Percentiles rank a stretch among this genome's conserved stretches.
Conservation (phyloP, 2,329 filamentous ascomycete genomes). For the Thermoascus crustaceus region DNA sequence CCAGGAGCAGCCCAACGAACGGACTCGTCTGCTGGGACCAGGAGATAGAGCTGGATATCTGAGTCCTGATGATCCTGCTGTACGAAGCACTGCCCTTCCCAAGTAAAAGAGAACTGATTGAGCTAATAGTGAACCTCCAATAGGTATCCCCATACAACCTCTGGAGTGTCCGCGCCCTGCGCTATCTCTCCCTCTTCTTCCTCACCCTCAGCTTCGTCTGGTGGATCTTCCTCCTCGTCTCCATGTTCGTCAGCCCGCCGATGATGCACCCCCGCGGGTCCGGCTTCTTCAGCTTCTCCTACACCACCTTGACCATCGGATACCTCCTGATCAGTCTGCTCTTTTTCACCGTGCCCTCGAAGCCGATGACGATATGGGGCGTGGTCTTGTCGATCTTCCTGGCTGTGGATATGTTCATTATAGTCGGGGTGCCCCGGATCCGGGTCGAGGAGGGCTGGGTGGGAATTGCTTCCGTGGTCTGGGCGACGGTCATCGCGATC, state of each 20-base stretch:
- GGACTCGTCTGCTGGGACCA: constrained; percentile 62
- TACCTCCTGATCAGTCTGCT: constrained; percentile 69
- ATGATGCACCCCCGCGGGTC: constrained; percentile 78
- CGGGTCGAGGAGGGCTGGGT: constrained; percentile 84
- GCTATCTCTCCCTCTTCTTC: constrained; percentile 70
- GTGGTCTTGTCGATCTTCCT: constrained; percentile 59
- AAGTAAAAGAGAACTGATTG: constrained; percentile 1
- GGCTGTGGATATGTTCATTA: constrained; percentile 67
- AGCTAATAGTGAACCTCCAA: background rate
- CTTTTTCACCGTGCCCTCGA: constrained; percentile 82
- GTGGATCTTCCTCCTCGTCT: constrained; percentile 86
- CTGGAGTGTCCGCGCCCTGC: constrained; percentile 75
- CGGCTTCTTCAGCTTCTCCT: constrained; percentile 85
- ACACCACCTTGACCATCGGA: constrained; percentile 66
- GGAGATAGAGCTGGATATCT: constrained; percentile 56
- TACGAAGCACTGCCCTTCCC: constrained; percentile 29
- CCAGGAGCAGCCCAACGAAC: constrained; percentile 45
- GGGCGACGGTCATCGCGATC: constrained; percentile 68
- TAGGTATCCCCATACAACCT: constrained; percentile 84
- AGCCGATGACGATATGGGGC: constrained; percentile 65
- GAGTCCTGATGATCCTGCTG: constrained; percentile 72
- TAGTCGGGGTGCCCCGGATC: constrained; percentile 64
- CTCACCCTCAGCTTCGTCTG: constrained; percentile 71
- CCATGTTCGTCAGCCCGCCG: constrained; percentile 82
- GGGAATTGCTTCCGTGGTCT: constrained; percentile 76